phyloP scores from a whole-genome alignment of 208 protist genomes.

The Crithidia bombi region DNA sequence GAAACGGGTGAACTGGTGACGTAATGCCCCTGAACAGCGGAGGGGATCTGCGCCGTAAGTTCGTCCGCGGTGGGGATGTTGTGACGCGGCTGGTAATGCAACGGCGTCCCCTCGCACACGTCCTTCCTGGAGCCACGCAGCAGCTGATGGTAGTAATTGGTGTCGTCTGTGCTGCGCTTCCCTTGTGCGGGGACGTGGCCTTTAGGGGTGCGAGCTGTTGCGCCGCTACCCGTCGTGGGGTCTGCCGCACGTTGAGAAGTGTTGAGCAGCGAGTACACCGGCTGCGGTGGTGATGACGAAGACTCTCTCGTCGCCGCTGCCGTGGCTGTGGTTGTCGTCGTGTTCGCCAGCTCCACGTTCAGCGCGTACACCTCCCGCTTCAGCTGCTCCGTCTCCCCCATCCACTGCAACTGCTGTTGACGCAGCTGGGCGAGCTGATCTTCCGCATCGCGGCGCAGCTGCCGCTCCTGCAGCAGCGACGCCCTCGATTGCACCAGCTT shows the following conservation, averaged over 20 bases:
- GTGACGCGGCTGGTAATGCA: constrained; percentile 8
- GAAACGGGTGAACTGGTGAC: not conserved
- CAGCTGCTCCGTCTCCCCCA: constrained; percentile 5
- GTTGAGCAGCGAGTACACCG: no score
- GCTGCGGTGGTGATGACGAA: no score
- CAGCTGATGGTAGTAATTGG: constrained; percentile 2
- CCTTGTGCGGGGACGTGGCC: not conserved
- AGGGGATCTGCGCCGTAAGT: not conserved
- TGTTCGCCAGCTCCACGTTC: constrained; percentile 36
- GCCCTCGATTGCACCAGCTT: constrained; percentile 13
- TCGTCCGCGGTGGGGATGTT: constrained; percentile 12
- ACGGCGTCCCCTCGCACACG: not conserved
- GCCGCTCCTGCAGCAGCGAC: constrained; percentile 29
- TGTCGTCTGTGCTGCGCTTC: not conserved
- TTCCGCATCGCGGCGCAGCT: constrained; percentile 26
- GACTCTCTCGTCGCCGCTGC: no score
- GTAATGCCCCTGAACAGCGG: not conserved
- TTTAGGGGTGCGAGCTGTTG: no score
- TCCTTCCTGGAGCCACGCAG: not conserved
- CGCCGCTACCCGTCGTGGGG: no score
- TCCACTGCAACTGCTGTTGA: constrained; percentile 17
- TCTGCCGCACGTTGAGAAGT: no score
- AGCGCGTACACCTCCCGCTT: constrained; percentile 36
- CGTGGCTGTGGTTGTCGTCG: not conserved
- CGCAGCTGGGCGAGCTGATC: constrained; percentile 15